Conservation (phyloP, 2,329 filamentous ascomycete genomes). For the Xylaria sp. region DNA sequence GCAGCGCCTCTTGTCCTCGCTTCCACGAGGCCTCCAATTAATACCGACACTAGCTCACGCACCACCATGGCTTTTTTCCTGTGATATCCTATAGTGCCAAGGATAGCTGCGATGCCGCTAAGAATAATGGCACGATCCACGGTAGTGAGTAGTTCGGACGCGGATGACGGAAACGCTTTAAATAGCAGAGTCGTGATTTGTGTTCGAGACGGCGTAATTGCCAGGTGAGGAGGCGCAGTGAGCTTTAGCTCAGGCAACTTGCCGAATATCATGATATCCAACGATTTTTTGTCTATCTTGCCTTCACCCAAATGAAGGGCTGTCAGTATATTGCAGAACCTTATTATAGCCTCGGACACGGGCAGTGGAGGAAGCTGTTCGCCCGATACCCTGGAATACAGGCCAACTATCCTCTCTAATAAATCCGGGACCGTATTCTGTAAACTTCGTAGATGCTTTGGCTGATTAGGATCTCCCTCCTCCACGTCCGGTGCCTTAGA, state of each 20-base stretch:
- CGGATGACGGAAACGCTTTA: conserved; percentile 69
- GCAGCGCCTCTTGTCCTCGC: conserved; percentile 90
- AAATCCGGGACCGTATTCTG: conserved; percentile 70
- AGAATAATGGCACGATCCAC: conserved; percentile 79
- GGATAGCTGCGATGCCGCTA: conserved; percentile 83
- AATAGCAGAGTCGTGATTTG: conserved; percentile 68
- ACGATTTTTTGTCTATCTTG: conserved; percentile 59
- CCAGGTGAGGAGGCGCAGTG: conserved; percentile 58
- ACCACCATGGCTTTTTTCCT: conserved; percentile 91
- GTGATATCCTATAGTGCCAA: conserved; percentile 76
- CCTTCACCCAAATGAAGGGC: conserved; percentile 69
- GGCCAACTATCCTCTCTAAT: conserved; percentile 70
- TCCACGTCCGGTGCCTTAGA: conserved; percentile 40
- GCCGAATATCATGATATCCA: conserved; percentile 69
- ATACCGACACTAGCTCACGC: conserved; percentile 78
- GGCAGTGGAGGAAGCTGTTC: conserved; percentile 73
- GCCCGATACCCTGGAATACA: conserved; percentile 71
- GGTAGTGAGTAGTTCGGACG: conserved; percentile 68
- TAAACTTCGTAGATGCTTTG: conserved; percentile 57
- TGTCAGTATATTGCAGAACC: conserved; percentile 71
- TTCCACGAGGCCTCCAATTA: conserved; percentile 85
- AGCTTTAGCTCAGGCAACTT: conserved; percentile 54
- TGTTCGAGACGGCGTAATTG: conserved; percentile 59
- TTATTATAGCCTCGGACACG: conserved; percentile 72
- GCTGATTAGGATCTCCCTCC: conserved; percentile 50